A percentile compares a stretch with the other conserved stretches of the same genome.
These are phyloP conservation scores for Globisporangium spinosum DNA, from an alignment of 352 stramenopile genomes.

Conservation along the genomic window DNA sequence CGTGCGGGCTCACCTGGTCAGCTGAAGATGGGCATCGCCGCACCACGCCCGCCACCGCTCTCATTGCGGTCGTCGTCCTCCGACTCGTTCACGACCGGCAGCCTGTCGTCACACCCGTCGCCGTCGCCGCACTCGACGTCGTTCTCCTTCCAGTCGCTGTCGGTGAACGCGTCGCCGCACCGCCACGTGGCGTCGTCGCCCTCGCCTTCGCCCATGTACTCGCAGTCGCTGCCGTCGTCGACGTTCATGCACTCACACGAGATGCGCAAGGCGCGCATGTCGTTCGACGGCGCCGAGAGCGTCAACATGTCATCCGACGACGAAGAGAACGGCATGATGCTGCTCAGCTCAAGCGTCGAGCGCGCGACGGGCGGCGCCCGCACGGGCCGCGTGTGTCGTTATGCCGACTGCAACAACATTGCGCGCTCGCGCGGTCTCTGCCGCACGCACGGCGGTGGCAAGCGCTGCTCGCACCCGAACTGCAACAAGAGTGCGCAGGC, in stretches of 20 bases:
- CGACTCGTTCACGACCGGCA: slow-evolving; percentile 43
- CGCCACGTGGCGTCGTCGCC: slow-evolving; percentile 15
- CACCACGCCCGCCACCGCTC: slow-evolving; percentile 40
- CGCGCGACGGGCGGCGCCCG: slow-evolving; percentile 30
- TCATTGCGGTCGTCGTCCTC: slow-evolving; percentile 60
- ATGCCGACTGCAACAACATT: slow-evolving; percentile 85
- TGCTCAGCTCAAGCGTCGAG: slow-evolving; percentile 70
- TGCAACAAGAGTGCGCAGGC: slow-evolving; percentile 88
- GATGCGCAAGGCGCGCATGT: slow-evolving; percentile 38
- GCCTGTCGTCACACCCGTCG: slow-evolving; percentile 22
- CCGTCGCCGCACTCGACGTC: slow-evolving; percentile 38
- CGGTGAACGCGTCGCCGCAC: slow-evolving; percentile 26
- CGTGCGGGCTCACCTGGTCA: slow-evolving; percentile 57
- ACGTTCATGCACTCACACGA: slow-evolving; percentile 58
- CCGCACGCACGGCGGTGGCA: slow-evolving; percentile 71
- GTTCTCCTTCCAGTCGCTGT: slow-evolving; percentile 43
- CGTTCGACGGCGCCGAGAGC: slow-evolving; percentile 57
- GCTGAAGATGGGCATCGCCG: slow-evolving; percentile 63
- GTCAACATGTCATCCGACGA: slow-evolving; percentile 67
- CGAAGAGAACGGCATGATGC: slow-evolving; percentile 62
- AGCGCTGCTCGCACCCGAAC: slow-evolving; percentile 75
- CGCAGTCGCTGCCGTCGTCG: slow-evolving; percentile 66
- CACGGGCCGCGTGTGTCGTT: slow-evolving; percentile 73
- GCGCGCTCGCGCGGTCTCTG: slow-evolving; percentile 73
- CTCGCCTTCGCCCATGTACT: slow-evolving; percentile 40